Base-by-base conservation (phyloP, 352 stramenopile species). In the Pythium folliculosum region DNA sequence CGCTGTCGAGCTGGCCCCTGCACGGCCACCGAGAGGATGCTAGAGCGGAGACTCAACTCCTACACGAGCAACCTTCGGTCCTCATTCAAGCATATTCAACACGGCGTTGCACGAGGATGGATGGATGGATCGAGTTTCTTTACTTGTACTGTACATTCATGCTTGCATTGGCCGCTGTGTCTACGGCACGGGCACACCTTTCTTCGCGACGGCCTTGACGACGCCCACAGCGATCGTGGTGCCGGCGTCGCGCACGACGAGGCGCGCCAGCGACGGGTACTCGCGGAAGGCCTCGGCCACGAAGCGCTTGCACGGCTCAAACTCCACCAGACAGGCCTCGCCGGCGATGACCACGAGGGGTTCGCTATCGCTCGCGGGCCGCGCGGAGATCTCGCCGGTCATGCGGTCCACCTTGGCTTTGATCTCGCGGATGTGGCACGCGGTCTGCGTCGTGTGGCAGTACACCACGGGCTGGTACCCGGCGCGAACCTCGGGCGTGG, bases 401-500 rank as follows among this genome's bases (percentile, higher is more conserved):
- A 89, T 81, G 63, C 96, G 88, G 82, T 99, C 97, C 77, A 99
- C 97, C 86, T 98, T 99, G 73, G 98, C 80, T 57, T 89, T 94
- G 73, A 99, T 98, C 62, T 88, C 72, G 60, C 82, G 84, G 78
- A 99, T 98, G 75, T 90, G 95, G 84, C 97, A 99, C 21, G 96
- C 91, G 73, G 99, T 92, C 76, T 99, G 97, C 13, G 94, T 88
- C 32, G 97, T 99, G 87, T 99, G 97, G 81, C 97, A 99, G 83
- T 99, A 94, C 21, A 99, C 77, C 25, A 99, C 89, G 5, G 97
- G 97, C 40, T 80, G 89, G 86, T 99, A 99, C 32, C 96, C 97
- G 53, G 90, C 81, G 43, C 69, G 50, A 23, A 17, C 9, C n/a
- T 30, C 17, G 90, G 32, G 94, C 85, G 81, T 99, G 94, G 32